phyloP scores from a whole-genome alignment of 345 rosid species.

The Ricinus communis region DNA sequence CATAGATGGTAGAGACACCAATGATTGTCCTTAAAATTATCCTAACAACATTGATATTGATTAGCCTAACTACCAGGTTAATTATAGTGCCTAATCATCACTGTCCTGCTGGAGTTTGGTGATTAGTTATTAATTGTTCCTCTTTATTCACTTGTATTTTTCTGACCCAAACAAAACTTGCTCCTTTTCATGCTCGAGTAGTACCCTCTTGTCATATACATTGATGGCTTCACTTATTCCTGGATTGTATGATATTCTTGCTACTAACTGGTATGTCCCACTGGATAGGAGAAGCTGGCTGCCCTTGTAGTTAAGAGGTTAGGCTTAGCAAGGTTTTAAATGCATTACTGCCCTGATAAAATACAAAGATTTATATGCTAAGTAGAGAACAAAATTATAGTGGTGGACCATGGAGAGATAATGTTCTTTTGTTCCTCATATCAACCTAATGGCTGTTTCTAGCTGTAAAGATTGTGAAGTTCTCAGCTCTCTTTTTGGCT shows the following conservation, averaged over 20 bases:
- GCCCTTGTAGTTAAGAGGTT: neutral
- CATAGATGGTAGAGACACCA: no score
- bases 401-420: conserved; percentile 22
- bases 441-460: conserved; percentile 24
- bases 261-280: neutral
- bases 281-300: conserved; percentile 3
- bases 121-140: neutral
- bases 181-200: no score
- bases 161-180: neutral
- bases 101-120: neutral
- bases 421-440: conserved; percentile 15
- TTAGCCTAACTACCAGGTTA: neutral
- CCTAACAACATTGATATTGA: neutral
- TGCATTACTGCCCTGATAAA: neutral
- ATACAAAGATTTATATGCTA: neutral
- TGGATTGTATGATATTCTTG: neutral
- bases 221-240: neutral
- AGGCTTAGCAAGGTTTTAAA: neutral
- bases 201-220: no score
- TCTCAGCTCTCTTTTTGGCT: neutral
- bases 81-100: neutral
- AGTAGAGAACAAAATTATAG: neutral
- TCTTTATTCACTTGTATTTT: neutral
- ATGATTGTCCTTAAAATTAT: neutral
- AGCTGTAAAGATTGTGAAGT: conserved; percentile 35